Conservation (phyloP, 2,329 filamentous ascomycete species). For the Cadophora sp. region DNA sequence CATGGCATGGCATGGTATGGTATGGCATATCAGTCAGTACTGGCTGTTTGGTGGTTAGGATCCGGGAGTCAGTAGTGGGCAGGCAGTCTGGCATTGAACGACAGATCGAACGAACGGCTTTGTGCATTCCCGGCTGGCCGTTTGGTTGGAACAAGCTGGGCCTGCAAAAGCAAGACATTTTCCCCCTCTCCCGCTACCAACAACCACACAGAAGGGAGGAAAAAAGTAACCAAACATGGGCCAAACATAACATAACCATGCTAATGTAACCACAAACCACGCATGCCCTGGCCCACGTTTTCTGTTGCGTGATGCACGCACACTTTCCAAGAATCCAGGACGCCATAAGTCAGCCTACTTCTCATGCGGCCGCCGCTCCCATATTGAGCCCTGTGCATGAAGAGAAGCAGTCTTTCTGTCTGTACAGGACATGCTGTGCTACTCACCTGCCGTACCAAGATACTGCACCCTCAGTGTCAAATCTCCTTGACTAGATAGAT, state of each 20-base stretch:
- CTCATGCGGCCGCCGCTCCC: constrained; percentile 1
- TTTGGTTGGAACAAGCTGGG: constrained; percentile 10
- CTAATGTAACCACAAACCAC: neutral
- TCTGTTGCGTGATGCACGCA: constrained; percentile 9
- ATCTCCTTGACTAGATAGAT: neutral
- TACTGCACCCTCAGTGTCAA: neutral
- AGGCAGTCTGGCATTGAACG: too few species aligned
- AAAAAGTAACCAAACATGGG: constrained; percentile 7
- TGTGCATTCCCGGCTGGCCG: constrained; percentile 6
- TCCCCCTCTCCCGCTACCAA: constrained; percentile 12
- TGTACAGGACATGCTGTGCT: neutral
- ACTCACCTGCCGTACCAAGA: neutral
- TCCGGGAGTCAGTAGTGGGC: neutral
- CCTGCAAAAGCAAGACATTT: constrained; percentile 12
- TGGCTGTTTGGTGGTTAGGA: neutral
- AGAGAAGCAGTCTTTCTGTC: neutral
- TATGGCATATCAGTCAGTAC: too few species aligned
- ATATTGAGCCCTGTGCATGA: neutral
- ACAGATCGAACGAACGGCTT: constrained; percentile 1
- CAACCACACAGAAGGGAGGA: constrained; percentile 8
- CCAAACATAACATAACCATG: constrained; percentile 11
- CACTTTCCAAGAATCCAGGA: neutral
- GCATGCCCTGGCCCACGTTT: neutral
- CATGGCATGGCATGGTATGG: neutral
- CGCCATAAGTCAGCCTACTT: neutral